Evolutionary conservation across 305 asterid species (phyloP), one percentile per base, ranked within the genome.

Genomic region (Solanum hybrid): DNA sequence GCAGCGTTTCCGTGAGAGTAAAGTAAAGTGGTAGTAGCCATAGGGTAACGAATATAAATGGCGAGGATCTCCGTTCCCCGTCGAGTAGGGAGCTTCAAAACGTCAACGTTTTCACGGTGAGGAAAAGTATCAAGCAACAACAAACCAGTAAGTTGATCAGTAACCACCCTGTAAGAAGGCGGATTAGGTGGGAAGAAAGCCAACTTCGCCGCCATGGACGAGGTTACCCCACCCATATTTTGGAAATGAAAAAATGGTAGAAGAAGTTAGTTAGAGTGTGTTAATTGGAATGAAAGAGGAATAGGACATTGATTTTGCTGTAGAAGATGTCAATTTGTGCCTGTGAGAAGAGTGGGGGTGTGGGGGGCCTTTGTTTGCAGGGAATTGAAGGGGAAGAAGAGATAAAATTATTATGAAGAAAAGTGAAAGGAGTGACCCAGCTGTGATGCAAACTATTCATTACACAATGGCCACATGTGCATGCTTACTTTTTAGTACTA

Each of bases 1-100:
- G 97, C 98, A 27, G 98, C 98, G 93, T 97, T 97, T 4, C 99
- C 99, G 91, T 97, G 99, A 38, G 98, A 96, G 90, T 97, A 97
- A 60, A 97, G 97, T 89, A 97, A 85, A 85, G 99, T 97, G 13
- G 98, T 92, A 73, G 95, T 92, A 9, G 99, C 98, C 98, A 97
- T 96, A 64, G 99, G 98, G 89, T 97, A 96, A 42, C 98, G 93
- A 76, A 97, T 94, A 89, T 97, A 96, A 77, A 96, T 89, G 9
- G 96, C 98, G 86, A 95, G 97, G 76, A 97, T 95, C 89, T 97
- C 98, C 91, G 94, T 94, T 37, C 98, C 98, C 88, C 96, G 92
- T 66, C 98, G 94, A 45, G 99, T 97, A 78, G 93, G 94, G 14
- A 97, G 92, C 94, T 90, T 94, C 94, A 95, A 90, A 4, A 97